Conservation (phyloP, 345 rosid genomes). For the Eucalyptus regnans region DNA sequence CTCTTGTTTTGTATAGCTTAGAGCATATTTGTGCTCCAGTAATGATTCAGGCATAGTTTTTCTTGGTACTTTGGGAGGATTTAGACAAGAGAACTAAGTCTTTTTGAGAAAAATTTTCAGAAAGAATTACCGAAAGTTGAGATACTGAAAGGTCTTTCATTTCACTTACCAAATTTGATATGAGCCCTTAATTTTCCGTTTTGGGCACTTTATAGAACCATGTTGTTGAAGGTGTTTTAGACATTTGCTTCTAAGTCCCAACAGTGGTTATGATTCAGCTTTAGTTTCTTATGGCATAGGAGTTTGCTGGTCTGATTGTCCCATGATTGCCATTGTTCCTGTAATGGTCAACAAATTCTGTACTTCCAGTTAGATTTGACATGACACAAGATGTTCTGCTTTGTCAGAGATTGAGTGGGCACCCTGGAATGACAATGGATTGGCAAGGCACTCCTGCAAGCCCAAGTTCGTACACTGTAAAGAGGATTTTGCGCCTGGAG, state of each 20-base stretch:
- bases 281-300: background rate
- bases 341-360: background rate
- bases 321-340: background rate
- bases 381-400: background rate
- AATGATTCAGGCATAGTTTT: background rate
- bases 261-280: background rate
- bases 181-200: background rate
- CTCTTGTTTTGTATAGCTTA: background rate
- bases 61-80: background rate
- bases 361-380: background rate
- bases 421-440: conserved; percentile 97
- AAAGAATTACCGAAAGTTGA: background rate
- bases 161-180: background rate
- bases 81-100: background rate
- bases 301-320: background rate
- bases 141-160: background rate
- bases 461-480: conserved; percentile 84
- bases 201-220: background rate
- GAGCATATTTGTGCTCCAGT: background rate
- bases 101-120: background rate
- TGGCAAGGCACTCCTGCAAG: conserved; percentile 99
- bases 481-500: conserved; percentile 95
- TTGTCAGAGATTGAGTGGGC: conserved; percentile 65
- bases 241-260: background rate
- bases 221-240: background rate